These are phyloP conservation scores for Manihot esculenta DNA, from an alignment of 441 rosid genomes.

Conservation along the genomic window DNA sequence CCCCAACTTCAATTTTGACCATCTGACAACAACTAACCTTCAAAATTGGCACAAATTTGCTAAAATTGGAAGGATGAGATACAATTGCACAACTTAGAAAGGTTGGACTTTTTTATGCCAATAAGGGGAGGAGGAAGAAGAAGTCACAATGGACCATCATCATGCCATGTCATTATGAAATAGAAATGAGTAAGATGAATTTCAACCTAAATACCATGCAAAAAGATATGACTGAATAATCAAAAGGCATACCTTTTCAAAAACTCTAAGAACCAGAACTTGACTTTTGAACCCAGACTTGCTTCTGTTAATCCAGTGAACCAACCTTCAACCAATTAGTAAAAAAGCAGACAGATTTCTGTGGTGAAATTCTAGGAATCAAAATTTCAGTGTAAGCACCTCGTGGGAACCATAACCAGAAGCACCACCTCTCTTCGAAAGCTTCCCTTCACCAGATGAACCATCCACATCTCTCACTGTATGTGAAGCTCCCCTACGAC, in stretches of 20 bases:
- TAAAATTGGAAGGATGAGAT: no score
- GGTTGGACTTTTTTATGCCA: no score
- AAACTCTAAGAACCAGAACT: conserved; percentile 56
- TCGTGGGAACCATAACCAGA: conserved; percentile 59
- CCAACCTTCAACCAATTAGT: conserved; percentile 3
- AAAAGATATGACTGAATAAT: not conserved
- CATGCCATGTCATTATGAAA: not conserved
- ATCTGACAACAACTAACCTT: no score
- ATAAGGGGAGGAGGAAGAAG: no score
- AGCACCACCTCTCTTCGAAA: conserved; percentile 55
- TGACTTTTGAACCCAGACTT: conserved; percentile 81
- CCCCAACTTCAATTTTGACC: no score
- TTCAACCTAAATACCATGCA: not conserved
- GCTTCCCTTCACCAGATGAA: conserved; percentile 47
- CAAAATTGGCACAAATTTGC: no score
- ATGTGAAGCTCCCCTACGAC: conserved; percentile 44
- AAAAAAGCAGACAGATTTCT: not conserved
- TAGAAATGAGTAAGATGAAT: not conserved
- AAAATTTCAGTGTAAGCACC: conserved; percentile 39
- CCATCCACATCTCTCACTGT: conserved; percentile 50
- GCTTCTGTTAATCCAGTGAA: conserved; percentile 50
- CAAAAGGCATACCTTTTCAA: conserved; percentile 32
- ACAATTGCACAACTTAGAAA: no score
- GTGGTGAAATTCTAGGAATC: conserved; percentile 2
- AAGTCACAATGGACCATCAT: not conserved